phyloP scores from a whole-genome alignment of 1,284 basidiomycete genomes.

The Rhodotorula sp. region DNA sequence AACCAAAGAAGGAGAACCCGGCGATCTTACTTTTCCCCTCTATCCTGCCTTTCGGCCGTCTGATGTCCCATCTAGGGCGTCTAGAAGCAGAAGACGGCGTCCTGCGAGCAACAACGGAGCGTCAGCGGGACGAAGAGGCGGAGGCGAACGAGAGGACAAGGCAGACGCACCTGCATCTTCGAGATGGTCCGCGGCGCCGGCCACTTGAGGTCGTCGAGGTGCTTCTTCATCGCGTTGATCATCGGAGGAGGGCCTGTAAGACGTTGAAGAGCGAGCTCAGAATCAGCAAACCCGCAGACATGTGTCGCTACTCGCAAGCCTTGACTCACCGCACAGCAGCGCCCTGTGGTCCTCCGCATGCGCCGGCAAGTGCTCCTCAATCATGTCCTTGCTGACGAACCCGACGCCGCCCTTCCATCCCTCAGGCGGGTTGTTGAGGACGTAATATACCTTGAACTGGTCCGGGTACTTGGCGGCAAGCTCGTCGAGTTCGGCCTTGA shows the following conservation, averaged over 20 bases:
- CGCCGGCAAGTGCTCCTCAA: constrained; percentile 58
- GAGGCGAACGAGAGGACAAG: constrained; percentile 61
- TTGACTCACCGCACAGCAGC: constrained; percentile 47
- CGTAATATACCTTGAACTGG: constrained; percentile 81
- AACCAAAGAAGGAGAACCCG: no score
- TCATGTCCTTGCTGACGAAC: constrained; percentile 92
- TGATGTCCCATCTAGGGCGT: no score
- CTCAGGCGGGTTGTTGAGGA: constrained; percentile 86
- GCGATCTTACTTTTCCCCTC: no score
- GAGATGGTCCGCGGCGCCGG: constrained; percentile 83
- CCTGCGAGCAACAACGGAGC: not conserved
- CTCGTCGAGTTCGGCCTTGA: constrained; percentile 80
- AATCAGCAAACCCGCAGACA: not conserved
- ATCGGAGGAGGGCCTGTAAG: constrained; percentile 84
- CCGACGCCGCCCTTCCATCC: constrained; percentile 84
- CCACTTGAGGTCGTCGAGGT: constrained; percentile 82
- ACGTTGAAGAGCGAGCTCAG: no score
- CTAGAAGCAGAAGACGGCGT: constrained; percentile 13
- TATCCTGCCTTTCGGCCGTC: no score
- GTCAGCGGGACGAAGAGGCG: not conserved
- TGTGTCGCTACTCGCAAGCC: constrained; percentile 45
- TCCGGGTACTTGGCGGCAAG: constrained; percentile 66
- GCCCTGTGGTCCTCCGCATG: constrained; percentile 47
- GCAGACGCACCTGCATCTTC: constrained; percentile 70
- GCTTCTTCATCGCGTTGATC: constrained; percentile 95